Evolutionary conservation across 1,284 basidiomycete species (phyloP).

Genomic region (Cutaneotrichosporon cavernicola): DNA sequence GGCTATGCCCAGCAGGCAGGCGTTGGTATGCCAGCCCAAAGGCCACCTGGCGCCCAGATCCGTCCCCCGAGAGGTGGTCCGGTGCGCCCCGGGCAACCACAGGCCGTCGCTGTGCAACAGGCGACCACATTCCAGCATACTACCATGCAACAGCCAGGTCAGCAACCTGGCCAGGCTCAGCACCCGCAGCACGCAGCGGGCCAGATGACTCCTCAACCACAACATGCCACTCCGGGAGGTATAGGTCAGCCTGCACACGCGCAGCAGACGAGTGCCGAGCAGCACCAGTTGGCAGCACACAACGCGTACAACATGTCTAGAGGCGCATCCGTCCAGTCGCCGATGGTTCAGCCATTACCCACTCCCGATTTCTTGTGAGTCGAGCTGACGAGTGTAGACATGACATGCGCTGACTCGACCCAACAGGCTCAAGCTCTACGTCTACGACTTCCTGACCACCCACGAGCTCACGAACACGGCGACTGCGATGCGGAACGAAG

Average conservation of each 20-base stretch:
- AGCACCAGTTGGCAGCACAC: slow-evolving; percentile 22
- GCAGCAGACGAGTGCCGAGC: slow-evolving; percentile 21
- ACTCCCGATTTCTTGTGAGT: slow-evolving; percentile 47
- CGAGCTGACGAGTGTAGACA: neutral
- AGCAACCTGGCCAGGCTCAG: slow-evolving; percentile 29
- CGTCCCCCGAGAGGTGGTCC: slow-evolving; percentile 22
- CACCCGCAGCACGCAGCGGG: slow-evolving; percentile 26
- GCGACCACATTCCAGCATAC: slow-evolving; percentile 17
- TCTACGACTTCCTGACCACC: slow-evolving; percentile 51
- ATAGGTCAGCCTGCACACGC: slow-evolving; percentile 16
- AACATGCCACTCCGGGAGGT: slow-evolving; percentile 29
- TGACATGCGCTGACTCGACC: slow-evolving; percentile 17
- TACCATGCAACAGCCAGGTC: slow-evolving; percentile 14
- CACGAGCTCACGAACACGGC: slow-evolving; percentile 43
- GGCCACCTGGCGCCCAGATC: slow-evolving; percentile 22
- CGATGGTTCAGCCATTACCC: slow-evolving; percentile 24
- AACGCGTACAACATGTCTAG: slow-evolving; percentile 39
- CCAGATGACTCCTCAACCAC: slow-evolving; percentile 23
- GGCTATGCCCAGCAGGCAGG: slow-evolving; percentile 27
- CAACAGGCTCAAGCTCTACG: slow-evolving; percentile 46
- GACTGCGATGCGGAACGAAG: slow-evolving; percentile 45
- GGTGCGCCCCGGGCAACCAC: slow-evolving; percentile 19
- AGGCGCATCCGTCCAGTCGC: slow-evolving; percentile 36
- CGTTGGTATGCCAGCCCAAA: slow-evolving; percentile 14
- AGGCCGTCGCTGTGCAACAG: slow-evolving; percentile 13